Evolutionary conservation across 179 eudicot species (phyloP).

Genomic region (Camellia oleifera): DNA sequence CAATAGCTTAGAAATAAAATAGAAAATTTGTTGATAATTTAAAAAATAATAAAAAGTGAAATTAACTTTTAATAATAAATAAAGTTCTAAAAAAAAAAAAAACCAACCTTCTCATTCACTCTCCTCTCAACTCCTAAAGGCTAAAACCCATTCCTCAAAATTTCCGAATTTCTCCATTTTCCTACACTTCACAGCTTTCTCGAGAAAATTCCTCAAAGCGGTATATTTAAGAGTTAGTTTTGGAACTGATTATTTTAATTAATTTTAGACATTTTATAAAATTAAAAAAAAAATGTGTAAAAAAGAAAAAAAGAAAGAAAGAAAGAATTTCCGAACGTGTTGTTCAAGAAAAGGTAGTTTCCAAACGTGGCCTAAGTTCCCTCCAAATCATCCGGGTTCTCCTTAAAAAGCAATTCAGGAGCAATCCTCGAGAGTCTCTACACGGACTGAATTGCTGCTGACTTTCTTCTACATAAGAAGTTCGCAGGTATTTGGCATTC

Average conservation of each 20-base stretch:
- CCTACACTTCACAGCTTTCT: background rate
- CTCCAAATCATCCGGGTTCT: conserved; percentile 21
- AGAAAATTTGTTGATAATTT: too few species aligned
- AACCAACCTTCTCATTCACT: conserved; percentile 6
- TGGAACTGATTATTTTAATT: too few species aligned
- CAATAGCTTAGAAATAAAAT: too few species aligned
- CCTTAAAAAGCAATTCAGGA: background rate
- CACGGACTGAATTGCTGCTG: background rate
- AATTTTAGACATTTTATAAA: too few species aligned
- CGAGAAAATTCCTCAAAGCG: conserved; percentile 4
- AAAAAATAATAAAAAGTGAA: too few species aligned
- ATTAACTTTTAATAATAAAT: too few species aligned
- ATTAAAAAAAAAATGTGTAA: too few species aligned
- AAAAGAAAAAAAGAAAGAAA: too few species aligned
- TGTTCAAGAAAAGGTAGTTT: too few species aligned
- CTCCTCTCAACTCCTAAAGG: background rate
- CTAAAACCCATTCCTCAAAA: conserved; percentile 16
- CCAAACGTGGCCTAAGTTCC: background rate
- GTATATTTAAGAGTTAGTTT: background rate
- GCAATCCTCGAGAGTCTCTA: background rate
- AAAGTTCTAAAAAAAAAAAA: background rate
- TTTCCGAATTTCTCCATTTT: conserved; percentile 21
- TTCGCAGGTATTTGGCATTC: conserved; percentile 24
- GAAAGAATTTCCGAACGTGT: too few species aligned
- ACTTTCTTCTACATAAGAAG: conserved; percentile 15